Conservation (phyloP, 495 filamentous ascomycete species). For the Neurospora intermedia region DNA sequence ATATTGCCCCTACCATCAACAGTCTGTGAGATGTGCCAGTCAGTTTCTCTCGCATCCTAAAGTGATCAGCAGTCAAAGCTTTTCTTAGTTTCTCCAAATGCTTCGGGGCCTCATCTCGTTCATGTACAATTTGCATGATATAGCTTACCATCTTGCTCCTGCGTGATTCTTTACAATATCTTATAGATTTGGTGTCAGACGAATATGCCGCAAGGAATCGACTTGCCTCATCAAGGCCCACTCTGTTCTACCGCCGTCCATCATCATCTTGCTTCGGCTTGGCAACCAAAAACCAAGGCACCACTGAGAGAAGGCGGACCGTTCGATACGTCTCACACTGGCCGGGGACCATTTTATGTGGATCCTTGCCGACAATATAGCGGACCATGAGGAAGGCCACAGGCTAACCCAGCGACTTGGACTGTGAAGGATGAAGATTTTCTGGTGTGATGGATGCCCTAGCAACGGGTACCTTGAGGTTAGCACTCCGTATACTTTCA, state of each 20-base stretch:
- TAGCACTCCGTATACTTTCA: neutral
- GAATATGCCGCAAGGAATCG: neutral
- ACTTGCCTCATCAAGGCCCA: neutral
- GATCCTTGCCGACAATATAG: neutral
- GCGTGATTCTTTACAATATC: neutral
- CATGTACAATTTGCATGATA: neutral
- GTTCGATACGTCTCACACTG: neutral
- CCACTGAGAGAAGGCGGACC: neutral
- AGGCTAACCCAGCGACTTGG: neutral
- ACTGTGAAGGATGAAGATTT: neutral
- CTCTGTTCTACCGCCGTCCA: neutral
- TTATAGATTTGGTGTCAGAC: neutral
- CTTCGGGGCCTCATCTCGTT: neutral
- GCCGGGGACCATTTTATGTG: neutral
- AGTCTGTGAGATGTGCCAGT: neutral
- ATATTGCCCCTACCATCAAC: neutral
- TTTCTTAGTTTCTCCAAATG: neutral
- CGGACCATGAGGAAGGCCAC: neutral
- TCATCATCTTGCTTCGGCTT: neutral
- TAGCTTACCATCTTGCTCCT: neutral
- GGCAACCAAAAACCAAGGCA: neutral
- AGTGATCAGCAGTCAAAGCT: neutral
- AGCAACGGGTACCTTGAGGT: neutral
- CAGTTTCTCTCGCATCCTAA: neutral
- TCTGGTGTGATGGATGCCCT: neutral